Evolutionary conservation across 208 protist species (phyloP), one percentile per base, ranked within the genome.

Genomic region (Endotrypanum monterogeii): DNA sequence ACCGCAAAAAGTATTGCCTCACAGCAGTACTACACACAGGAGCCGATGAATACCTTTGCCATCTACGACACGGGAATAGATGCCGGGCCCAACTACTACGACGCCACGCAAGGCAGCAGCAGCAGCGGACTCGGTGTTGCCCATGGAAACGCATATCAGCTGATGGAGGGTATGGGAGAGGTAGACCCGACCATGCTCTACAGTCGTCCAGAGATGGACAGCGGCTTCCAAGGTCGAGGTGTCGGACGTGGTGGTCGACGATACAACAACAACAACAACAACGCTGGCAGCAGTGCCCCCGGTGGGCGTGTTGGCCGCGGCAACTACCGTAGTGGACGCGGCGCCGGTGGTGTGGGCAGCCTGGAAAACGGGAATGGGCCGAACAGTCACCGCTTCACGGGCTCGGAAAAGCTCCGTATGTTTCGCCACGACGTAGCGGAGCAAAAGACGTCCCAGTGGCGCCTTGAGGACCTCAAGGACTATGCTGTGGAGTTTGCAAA

Each of bases 401-500:
- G 88, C 68, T 94, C 89, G 23, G 84, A 93, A 73, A 79, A 86
- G 71, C 80, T 96, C 16, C 81, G 87, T 63, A 78, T 80, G 63
- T 94, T 96, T 71, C 92, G 83, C 50, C 72, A 79, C 30, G 89
- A 90, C 55, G 79, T 82, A 37, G 78, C 73, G 51, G 82, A 82
- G 57, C 78, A 89, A 76, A 83, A 81, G 56, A 63, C 73, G 28
- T 78, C 55, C 44, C 77, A 77, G 46, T 97, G 93, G 90, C 55
- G 71, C n/a, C 87, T 97, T 51, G 63, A 75, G 54, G 92, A 98
- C 71, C 95, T 99, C 54, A 77, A 86, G 25, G 95, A 92, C 32
- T 86, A 98, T 79, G 92, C 98, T 11, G 90, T 98, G 2, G 98
- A 99, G 76, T 99, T 99, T 82, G 92, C 92, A 57, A 88, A 95